A percentile compares a stretch with the other conserved stretches of the same genome.
Evolutionary conservation across 805 yeast genomes (phyloP).

Genomic region (Lipomyces starkeyi): DNA sequence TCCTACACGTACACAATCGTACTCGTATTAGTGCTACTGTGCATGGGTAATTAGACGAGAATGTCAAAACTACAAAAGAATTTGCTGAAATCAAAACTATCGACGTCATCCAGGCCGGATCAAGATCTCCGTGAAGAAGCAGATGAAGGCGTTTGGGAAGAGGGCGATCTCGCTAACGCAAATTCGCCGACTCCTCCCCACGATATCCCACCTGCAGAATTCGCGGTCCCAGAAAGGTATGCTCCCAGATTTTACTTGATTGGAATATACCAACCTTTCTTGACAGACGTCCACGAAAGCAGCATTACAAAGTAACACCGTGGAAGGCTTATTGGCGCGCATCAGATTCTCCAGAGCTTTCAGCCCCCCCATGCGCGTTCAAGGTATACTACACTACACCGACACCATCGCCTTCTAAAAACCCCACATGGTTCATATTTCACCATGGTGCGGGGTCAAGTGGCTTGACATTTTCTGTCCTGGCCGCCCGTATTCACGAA

Average conservation of each 20-base stretch:
- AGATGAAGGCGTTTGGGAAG: background rate
- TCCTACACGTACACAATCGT: background rate
- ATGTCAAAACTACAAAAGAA: constrained; percentile 13
- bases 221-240: background rate
- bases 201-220: background rate
- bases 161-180: background rate
- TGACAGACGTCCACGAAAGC: constrained; percentile 10
- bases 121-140: background rate
- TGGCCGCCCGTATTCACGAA: constrained; percentile 32
- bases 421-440: constrained; percentile 66
- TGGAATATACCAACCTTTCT: background rate
- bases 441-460: constrained; percentile 98
- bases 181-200: background rate
- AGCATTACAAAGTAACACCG: constrained; percentile 1
- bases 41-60: background rate
- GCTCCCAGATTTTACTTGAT: background rate
- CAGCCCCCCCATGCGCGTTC: constrained; percentile 9
- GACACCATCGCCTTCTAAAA: constrained; percentile 19
- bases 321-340: constrained; percentile 22
- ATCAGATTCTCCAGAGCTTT: background rate
- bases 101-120: background rate
- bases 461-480: constrained; percentile 70
- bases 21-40: background rate
- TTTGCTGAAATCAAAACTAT: constrained; percentile 12
- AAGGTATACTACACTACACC: constrained; percentile 24